Evolutionary conservation across 495 filamentous ascomycete species (phyloP).

Genomic region (Xylaria scruposa): DNA sequence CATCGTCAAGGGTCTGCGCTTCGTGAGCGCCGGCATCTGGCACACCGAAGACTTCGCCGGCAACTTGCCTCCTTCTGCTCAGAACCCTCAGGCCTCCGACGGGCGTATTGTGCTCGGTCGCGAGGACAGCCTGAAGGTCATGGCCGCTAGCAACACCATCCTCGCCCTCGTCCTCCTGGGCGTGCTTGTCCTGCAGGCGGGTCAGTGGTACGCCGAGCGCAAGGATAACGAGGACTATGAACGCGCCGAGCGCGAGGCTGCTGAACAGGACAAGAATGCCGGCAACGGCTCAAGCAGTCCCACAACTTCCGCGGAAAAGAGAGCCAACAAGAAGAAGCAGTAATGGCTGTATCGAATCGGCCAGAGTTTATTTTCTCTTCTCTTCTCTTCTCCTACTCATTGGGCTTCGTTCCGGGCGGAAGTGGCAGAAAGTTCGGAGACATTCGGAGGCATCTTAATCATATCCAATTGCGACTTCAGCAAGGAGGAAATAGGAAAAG

Average conservation of each 20-base stretch:
- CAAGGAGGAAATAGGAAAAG: background rate
- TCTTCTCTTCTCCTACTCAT: background rate
- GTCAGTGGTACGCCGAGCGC: conserved; percentile 97
- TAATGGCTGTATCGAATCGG: background rate
- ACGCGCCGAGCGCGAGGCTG: conserved; percentile 61
- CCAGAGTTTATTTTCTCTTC: background rate
- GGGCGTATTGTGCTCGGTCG: conserved; percentile 63
- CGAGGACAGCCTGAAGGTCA: conserved; percentile 86
- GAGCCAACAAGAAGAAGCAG: conserved; percentile 48
- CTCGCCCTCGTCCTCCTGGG: conserved; percentile 89
- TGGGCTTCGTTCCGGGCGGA: background rate
- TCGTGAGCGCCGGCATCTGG: conserved; percentile 66
- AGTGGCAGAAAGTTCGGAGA: background rate
- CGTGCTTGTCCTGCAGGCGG: conserved; percentile 90
- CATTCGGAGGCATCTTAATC: background rate
- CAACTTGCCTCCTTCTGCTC: conserved; percentile 46
- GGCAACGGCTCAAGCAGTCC: conserved; percentile 31
- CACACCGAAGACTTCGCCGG: conserved; percentile 55
- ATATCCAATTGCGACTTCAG: background rate
- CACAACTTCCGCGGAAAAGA: conserved; percentile 40
- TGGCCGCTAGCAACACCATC: conserved; percentile 96
- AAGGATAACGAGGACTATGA: conserved; percentile 86
- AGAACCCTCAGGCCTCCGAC: conserved; percentile 42
- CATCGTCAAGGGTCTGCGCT: conserved; percentile 88
- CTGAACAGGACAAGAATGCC: conserved; percentile 51